These are phyloP conservation scores for Candida labiduridarum DNA, from an alignment of 1,139 yeast genomes.

Conservation along the genomic window DNA sequence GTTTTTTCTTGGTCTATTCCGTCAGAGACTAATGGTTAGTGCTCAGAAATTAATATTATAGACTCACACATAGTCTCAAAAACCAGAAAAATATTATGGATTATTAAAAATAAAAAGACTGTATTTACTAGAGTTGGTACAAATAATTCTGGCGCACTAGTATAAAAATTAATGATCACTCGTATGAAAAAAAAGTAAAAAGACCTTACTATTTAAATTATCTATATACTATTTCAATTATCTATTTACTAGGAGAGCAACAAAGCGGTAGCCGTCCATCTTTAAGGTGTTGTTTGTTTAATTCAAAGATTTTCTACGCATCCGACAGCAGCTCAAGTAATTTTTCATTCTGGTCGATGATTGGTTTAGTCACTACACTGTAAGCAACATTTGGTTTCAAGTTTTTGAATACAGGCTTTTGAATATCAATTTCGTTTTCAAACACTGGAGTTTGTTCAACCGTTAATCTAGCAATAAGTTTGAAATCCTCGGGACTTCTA, in stretches of 20 bases:
- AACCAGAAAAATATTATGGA: too few species aligned
- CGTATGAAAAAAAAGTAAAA: too few species aligned
- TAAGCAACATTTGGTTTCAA: conserved; percentile 36
- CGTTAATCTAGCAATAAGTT: conserved; percentile 24
- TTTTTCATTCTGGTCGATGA: conserved; percentile 16
- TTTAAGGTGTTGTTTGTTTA: neutral
- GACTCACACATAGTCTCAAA: too few species aligned
- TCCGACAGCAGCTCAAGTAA: conserved; percentile 5
- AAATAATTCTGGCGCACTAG: too few species aligned
- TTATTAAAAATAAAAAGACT: too few species aligned
- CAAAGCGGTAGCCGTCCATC: too few species aligned
- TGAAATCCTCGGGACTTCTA: conserved; percentile 25
- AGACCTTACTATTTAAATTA: too few species aligned
- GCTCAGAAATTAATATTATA: too few species aligned
- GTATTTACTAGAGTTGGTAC: too few species aligned
- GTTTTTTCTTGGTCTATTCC: neutral
- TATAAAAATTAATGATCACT: too few species aligned
- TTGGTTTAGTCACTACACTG: conserved; percentile 22
- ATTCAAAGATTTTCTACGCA: neutral
- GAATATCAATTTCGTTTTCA: conserved; percentile 22
- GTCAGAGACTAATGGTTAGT: neutral
- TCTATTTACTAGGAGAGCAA: too few species aligned
- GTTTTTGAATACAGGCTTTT: conserved; percentile 27
- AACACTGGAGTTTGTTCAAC: conserved; percentile 22
- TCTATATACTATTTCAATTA: too few species aligned